phyloP scores from a whole-genome alignment of 2,329 filamentous ascomycete species.

The Lachnellula subtilissima region DNA sequence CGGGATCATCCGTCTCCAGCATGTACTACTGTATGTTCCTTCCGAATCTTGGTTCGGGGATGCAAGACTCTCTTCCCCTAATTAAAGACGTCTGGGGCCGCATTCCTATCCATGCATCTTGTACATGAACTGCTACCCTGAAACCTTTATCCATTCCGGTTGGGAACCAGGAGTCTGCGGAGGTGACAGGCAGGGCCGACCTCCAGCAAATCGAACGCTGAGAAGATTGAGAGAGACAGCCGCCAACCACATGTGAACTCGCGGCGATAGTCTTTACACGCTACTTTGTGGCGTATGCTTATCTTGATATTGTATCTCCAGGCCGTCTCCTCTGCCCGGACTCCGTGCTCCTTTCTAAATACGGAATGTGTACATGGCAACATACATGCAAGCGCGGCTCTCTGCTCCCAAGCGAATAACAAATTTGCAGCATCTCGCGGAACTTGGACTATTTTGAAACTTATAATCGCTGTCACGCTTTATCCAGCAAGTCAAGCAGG shows the following conservation, averaged over 20 bases:
- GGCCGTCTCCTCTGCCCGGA: background rate
- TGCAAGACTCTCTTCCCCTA: constrained; percentile 25
- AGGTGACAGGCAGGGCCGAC: too few relatives aligned
- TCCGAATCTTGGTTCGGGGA: constrained; percentile 25
- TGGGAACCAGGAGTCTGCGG: background rate
- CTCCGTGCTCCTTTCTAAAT: background rate
- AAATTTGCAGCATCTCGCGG: background rate
- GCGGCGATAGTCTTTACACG: too few relatives aligned
- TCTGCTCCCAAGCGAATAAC: background rate
- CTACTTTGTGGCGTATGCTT: constrained; percentile 16
- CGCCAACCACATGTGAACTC: too few relatives aligned
- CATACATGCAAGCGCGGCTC: background rate
- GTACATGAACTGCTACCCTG: constrained; percentile 12
- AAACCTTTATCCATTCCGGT: background rate
- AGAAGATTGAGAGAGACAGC: too few relatives aligned
- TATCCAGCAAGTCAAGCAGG: background rate
- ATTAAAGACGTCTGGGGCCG: constrained; percentile 16
- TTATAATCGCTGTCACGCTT: background rate
- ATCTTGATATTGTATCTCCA: background rate
- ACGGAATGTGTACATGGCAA: background rate
- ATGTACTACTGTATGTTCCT: background rate
- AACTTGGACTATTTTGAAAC: background rate
- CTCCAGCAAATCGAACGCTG: too few relatives aligned
- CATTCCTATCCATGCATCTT: constrained; percentile 10
- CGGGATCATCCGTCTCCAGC: constrained; percentile 8